Evolutionary conservation across 768 basidiomycete species (phyloP).

Genomic region (Nidularia pulvinata): DNA sequence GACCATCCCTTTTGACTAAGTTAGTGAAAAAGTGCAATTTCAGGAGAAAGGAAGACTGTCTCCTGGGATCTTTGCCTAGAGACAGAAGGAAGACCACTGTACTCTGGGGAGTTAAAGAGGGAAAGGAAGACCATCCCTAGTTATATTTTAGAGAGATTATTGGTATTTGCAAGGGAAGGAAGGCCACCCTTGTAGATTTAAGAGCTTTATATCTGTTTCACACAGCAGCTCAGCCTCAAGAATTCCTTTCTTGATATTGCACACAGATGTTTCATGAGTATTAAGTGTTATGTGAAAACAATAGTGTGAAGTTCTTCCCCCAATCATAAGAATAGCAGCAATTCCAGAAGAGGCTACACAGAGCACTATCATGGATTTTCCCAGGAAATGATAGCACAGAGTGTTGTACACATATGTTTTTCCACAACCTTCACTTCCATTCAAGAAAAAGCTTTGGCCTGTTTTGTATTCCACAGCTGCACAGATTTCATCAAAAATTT

Average conservation of each 20-base stretch:
- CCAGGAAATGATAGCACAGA: slow-evolving; percentile 17
- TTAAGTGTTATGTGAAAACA: slow-evolving; percentile 46
- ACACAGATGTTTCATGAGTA: slow-evolving; percentile 15
- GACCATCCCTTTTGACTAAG: no score
- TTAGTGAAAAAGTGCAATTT: no score
- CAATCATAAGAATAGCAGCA: slow-evolving; percentile 40
- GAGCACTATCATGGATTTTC: slow-evolving; percentile 28
- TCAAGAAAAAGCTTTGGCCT: slow-evolving; percentile 30
- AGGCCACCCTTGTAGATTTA: no score
- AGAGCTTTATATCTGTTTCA: slow-evolving; percentile 14
- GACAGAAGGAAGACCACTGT: no score
- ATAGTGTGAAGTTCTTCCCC: slow-evolving; percentile 47
- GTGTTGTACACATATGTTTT: slow-evolving; percentile 46
- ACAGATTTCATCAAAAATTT: slow-evolving; percentile 24
- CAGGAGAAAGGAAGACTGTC: no score
- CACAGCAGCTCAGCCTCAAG: background rate
- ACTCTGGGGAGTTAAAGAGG: no score
- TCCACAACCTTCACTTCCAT: slow-evolving; percentile 42
- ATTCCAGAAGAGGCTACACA: slow-evolving; percentile 52
- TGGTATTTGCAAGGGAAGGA: no score
- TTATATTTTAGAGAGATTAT: no score
- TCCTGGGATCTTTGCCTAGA: no score
- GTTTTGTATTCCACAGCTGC: slow-evolving; percentile 14
- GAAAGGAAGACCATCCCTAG: no score
- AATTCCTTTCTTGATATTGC: background rate